Base-by-base conservation (phyloP, 2,329 filamentous ascomycete genomes). In the Trichoderma koningiopsis region DNA sequence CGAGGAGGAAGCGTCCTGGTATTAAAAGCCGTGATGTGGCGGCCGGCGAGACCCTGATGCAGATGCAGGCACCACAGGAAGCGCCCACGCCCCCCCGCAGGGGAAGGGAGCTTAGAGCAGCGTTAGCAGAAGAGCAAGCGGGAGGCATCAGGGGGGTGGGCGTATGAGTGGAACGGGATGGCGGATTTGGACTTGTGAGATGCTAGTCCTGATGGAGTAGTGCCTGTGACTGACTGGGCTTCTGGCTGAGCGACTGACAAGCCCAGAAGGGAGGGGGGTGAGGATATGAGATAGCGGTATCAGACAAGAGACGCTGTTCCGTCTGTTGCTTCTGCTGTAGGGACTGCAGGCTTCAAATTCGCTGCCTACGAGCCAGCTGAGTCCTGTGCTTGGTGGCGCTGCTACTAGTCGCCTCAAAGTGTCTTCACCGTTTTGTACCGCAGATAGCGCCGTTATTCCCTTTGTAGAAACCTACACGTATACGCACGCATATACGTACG, bases 31-130 rank as follows among this genome's bases (percentile, higher is more conserved):
- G 58, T 64, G 43, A 69, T 56, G 70, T 72, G 70, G 71, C 71
- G 71, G 71, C 49, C 71, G 69, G 62, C 53, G 63, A 70, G 68
- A 70, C 62, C 67, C 67, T 69, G 59, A 47, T 56, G 70, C 71
- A 72, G 68, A 47, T 56, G 70, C 71, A 72, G 68, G 70, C 71
- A 72, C 68, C 47, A 56, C 69, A 68, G 49, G 49, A 35, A 31
- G 71, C 69, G 68, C 70, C 61, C 71, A 59, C 66, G 49, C 68
- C 52, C 68, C 66, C 59, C 60, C 53, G 61, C 61, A 64, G 55
- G 67, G 40, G 49, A 57, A 68, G 43, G 43, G 27, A 61, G 49
- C 55, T 58, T 27, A 58, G 66, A 61, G 55, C 40, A 43, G 65
- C 68, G 61, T 63, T 67, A 40, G 69, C 52, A 64, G 62, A 62